Conservation (phyloP, 495 filamentous ascomycete species). For the Penicillium roqueforti region DNA sequence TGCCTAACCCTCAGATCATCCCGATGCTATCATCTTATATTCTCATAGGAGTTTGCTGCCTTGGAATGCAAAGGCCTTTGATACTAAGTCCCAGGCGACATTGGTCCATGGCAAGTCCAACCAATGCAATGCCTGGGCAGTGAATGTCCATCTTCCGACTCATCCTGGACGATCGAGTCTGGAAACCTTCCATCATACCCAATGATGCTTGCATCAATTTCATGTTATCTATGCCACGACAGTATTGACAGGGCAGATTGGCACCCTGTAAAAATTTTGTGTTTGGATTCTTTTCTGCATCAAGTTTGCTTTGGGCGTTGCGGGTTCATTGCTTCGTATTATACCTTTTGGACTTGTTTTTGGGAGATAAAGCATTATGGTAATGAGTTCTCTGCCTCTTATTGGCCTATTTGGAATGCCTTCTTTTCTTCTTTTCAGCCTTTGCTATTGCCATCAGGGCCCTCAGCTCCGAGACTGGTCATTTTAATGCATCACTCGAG, state of each 20-base stretch:
- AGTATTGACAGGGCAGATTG: conserved; percentile 13
- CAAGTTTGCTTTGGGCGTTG: conserved; percentile 15
- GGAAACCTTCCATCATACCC: conserved; percentile 6
- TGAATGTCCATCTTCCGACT: conserved; percentile 5
- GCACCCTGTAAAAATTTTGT: conserved; percentile 13
- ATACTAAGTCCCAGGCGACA: not conserved
- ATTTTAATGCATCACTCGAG: conserved; percentile 2
- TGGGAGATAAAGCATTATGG: conserved; percentile 22
- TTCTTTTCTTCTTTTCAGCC: conserved; percentile 10
- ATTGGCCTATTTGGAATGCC: conserved; percentile 11
- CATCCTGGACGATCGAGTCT: conserved; percentile 22
- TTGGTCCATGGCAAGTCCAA: not conserved
- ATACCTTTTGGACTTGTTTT: conserved; percentile 26
- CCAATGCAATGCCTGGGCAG: conserved; percentile 5
- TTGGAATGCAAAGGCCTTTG: not conserved
- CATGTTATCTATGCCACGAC: conserved; percentile 21
- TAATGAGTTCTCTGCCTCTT: conserved; percentile 12
- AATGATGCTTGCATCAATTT: conserved; percentile 25
- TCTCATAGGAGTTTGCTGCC: not conserved
- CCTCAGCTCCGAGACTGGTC: not conserved
- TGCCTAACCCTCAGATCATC: not conserved
- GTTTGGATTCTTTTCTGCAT: conserved; percentile 13
- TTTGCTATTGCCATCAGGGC: not conserved
- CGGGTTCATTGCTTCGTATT: conserved; percentile 18
- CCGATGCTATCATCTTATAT: not conserved